These are phyloP conservation scores for Pezicula neosporulosa DNA, from an alignment of 2,329 filamentous ascomycete species.

Conservation along the genomic window DNA sequence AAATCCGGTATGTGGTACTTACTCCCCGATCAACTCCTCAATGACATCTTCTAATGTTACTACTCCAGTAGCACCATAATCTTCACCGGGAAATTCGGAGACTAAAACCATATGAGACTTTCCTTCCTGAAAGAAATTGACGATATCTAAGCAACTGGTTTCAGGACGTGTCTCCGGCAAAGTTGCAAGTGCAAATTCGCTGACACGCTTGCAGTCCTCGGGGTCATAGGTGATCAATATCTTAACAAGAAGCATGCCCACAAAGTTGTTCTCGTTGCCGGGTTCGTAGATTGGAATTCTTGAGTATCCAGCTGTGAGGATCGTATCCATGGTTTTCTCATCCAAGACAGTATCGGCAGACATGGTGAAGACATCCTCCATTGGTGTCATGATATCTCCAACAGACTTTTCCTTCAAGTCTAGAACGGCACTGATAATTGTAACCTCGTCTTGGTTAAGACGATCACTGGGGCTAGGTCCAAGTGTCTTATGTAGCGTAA, in stretches of 20 bases:
- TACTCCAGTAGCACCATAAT: conserved; percentile 86
- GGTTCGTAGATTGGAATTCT: conserved; percentile 91
- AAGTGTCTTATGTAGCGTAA: conserved; percentile 89
- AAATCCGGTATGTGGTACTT: conserved; percentile 36
- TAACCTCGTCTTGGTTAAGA: conserved; percentile 95
- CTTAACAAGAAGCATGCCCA: conserved; percentile 97
- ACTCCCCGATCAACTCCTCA: conserved; percentile 97
- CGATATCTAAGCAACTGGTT: conserved; percentile 95
- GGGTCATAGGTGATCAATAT: conserved; percentile 98
- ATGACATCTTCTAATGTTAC: conserved; percentile 98
- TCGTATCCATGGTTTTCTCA: conserved; percentile 90
- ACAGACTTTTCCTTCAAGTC: conserved; percentile 97
- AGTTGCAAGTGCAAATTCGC: conserved; percentile 89
- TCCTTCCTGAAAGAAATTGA: conserved; percentile 99
- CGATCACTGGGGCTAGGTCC: conserved; percentile 80
- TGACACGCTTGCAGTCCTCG: conserved; percentile 81
- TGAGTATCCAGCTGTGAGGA: conserved; percentile 91
- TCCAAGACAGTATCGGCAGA: conserved; percentile 92
- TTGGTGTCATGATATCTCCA: conserved; percentile 95
- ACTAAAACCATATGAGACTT: conserved; percentile 99
- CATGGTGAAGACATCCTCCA: conserved; percentile 96
- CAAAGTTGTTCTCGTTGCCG: conserved; percentile 81
- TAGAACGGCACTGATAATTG: conserved; percentile 94
- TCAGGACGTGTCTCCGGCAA: conserved; percentile 92
- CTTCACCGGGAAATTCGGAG: conserved; percentile 84